Percentiles rank a stretch among this genome's conserved stretches.
phyloP scores from a whole-genome alignment of 2,329 filamentous ascomycete genomes.

The Penicillium concentricum region DNA sequence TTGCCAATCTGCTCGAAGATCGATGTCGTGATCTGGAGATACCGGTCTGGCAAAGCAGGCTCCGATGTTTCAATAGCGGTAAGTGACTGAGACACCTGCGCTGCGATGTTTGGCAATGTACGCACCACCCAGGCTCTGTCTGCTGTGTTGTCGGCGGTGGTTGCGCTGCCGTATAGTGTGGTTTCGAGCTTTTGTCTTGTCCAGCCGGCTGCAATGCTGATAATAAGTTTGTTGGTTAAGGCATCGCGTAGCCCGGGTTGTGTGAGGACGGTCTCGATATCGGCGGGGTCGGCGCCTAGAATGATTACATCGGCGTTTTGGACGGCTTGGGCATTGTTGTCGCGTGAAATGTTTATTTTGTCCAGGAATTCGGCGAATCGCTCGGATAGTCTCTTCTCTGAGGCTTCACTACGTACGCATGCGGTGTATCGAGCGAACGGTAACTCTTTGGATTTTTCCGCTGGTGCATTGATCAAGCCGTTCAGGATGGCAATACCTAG shows the following conservation, averaged over 20 bases:
- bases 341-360: conserved; percentile 34
- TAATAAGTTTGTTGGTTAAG: conserved; percentile 48
- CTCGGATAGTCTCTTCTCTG: conserved; percentile 33
- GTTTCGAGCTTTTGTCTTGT: conserved; percentile 42
- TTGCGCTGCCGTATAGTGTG: conserved; percentile 32
- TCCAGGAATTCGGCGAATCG: conserved; percentile 33
- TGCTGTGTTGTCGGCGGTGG: conserved; percentile 11
- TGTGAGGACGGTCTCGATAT: conserved; percentile 41
- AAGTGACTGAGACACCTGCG: conserved; percentile 44
- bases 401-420: conserved; percentile 43
- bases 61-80: conserved; percentile 52
- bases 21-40: conserved; percentile 31
- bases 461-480: conserved; percentile 29
- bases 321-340: conserved; percentile 38
- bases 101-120: conserved; percentile 48
- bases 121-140: conserved; percentile 37
- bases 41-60: conserved; percentile 44
- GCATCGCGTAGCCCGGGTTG: conserved; percentile 41
- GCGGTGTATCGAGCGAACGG: conserved; percentile 40
- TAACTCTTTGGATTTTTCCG: conserved; percentile 6
- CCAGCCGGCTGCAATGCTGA: conserved; percentile 55
- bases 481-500: conserved; percentile 40
- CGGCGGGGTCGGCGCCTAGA: conserved; percentile 49
- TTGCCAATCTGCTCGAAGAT: conserved; percentile 55
- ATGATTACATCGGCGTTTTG: conserved; percentile 44